These are phyloP conservation scores for Cryptococcus floricola DNA, from an alignment of 1,284 basidiomycete genomes.

Conservation along the genomic window DNA sequence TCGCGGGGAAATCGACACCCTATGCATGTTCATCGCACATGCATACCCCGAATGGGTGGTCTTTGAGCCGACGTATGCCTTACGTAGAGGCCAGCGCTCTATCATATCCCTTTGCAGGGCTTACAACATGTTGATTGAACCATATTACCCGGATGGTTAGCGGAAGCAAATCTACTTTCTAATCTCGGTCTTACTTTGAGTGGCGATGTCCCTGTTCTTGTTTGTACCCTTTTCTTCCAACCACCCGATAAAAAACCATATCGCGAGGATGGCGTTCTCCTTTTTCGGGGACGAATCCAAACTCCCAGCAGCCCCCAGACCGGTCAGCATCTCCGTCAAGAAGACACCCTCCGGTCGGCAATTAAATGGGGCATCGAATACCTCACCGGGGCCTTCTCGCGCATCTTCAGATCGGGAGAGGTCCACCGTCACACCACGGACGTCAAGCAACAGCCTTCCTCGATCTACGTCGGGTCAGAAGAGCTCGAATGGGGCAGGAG, in stretches of 20 bases:
- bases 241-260: conserved; percentile 2
- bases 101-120: too few species aligned
- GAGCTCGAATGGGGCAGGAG: background rate
- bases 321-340: conserved; percentile 14
- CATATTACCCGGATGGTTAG: too few species aligned
- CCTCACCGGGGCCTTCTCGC: background rate
- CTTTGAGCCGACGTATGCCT: too few species aligned
- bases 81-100: too few species aligned
- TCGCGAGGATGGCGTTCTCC: conserved; percentile 22
- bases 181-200: too few species aligned
- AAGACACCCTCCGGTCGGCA: conserved; percentile 1
- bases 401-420: background rate
- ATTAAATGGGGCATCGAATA: background rate
- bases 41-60: too few species aligned
- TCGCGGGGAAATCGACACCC: too few species aligned
- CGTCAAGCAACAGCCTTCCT: background rate
- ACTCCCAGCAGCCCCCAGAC: conserved; percentile 14
- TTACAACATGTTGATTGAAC: too few species aligned
- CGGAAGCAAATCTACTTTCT: too few species aligned
- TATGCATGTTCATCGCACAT: too few species aligned
- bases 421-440: background rate
- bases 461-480: background rate
- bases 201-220: too few species aligned
- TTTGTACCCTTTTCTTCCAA: background rate
- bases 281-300: conserved; percentile 26